These are phyloP conservation scores for Gilbertella persicaria DNA, from an alignment of 371 early-diverging fungal genomes.

Conservation along the genomic window DNA sequence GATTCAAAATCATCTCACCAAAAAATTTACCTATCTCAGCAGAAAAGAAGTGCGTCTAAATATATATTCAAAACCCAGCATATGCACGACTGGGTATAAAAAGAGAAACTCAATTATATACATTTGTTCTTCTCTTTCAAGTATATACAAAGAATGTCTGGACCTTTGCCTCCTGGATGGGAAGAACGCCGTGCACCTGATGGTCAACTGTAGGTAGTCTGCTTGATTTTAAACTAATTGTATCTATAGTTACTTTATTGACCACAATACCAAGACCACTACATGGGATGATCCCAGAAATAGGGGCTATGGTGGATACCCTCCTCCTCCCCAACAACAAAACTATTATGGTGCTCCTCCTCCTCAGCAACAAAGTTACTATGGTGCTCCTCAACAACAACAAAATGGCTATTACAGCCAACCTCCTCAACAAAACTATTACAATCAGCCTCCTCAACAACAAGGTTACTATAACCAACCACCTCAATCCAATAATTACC, in stretches of 20 bases:
- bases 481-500: background rate
- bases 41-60: too few species aligned
- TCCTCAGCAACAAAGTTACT: slow-evolving; percentile 7
- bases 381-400: slow-evolving; percentile 17
- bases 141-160: slow-evolving; percentile 31
- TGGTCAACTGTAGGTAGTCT: slow-evolving; percentile 40
- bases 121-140: slow-evolving; percentile 8
- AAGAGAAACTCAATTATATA: too few species aligned
- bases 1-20: too few species aligned
- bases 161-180: slow-evolving; percentile 50
- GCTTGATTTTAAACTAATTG: background rate
- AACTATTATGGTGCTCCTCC: slow-evolving; percentile 6
- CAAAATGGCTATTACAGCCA: slow-evolving; percentile 12
- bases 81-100: too few species aligned
- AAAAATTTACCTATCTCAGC: too few species aligned
- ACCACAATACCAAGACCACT: slow-evolving; percentile 56
- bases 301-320: slow-evolving; percentile 5
- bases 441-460: background rate
- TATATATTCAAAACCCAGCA: too few species aligned
- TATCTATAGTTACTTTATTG: slow-evolving; percentile 59
- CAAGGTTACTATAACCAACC: background rate
- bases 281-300: slow-evolving; percentile 65
- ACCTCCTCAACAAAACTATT: slow-evolving; percentile 7
- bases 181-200: slow-evolving; percentile 48
- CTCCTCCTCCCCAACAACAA: slow-evolving; percentile 13